Conservation (phyloP, 2,329 filamentous ascomycete species). For the Phialocephala subalpina region DNA sequence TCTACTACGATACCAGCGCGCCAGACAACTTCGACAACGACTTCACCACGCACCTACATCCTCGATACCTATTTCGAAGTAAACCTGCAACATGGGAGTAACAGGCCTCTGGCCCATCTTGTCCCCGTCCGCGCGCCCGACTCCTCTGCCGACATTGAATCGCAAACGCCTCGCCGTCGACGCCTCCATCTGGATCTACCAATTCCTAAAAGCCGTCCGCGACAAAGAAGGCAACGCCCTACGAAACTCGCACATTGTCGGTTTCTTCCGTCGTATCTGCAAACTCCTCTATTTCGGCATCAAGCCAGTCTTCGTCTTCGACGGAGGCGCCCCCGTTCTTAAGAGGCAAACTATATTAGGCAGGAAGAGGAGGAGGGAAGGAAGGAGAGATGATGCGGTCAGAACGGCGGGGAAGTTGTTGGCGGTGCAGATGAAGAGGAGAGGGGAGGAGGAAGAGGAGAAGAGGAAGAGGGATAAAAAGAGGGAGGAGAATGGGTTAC, state of each 20-base stretch:
- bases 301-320: conserved; percentile 96
- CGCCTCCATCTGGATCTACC: conserved; percentile 99
- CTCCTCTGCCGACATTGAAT: conserved; percentile 95
- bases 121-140: conserved; percentile 92
- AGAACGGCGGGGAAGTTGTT: conserved; percentile 90
- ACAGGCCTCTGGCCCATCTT: conserved; percentile 97
- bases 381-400: conserved; percentile 89
- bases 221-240: conserved; percentile 98
- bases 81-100: conserved; percentile 78
- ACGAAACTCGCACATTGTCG: conserved; percentile 93
- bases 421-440: conserved; percentile 91
- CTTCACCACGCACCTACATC: not conserved
- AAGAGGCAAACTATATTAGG: conserved; percentile 90
- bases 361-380: conserved; percentile 83
- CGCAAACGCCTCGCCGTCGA: conserved; percentile 96
- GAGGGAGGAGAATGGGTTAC: conserved; percentile 50
- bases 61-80: not conserved
- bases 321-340: conserved; percentile 89
- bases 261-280: conserved; percentile 98
- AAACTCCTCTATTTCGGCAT: conserved; percentile 97
- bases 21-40: not conserved
- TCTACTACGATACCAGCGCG: not conserved
- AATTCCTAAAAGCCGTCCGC: conserved; percentile 97
- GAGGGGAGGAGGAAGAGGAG: conserved; percentile 84
- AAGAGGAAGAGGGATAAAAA: conserved; percentile 56